Base-by-base conservation (phyloP, 2,329 filamentous ascomycete species). In the Diaporthe ilicicola region DNA sequence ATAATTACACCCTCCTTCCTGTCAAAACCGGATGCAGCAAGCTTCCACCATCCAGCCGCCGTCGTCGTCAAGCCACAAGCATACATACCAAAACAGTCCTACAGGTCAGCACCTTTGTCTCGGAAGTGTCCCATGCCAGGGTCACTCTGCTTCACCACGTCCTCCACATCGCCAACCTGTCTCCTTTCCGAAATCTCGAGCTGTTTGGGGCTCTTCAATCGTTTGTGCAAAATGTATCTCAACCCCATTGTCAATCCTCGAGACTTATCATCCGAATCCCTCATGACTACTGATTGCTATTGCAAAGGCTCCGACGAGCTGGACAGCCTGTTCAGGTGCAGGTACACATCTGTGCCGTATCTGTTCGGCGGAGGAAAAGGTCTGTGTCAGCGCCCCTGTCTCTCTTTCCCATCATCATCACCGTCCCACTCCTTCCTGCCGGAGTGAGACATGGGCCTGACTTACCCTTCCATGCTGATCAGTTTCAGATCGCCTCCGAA, bases 391-490 rank as follows among this genome's bases (percentile, higher is more conserved):
- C 48, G 15, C 46, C 19, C 2, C 0, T 22, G 13, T 53, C 9
- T 61, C 32, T 48, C 29, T 4, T 27, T 34, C 39, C 19, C 32
- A 4, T 29, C 19, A 7, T 29, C 19, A 17, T 24, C 39, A 12
- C 17, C 34, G 22, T 6, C 42, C 29, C 19, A 39, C 24, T 10
- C 48, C 10, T 4, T 15, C 50, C 6, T 6, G 34, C 15, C 46
- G 54, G 24, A 34, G 34, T 24, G 44, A 24, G 9, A 68, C 39
- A 42, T 71, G 73, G 61, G 44, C 24, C 54, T 68, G 64, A 81
- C 93, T 87, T 86, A 97, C 94, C 96, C 96, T 86, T 99, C 96
- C 96, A 99, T 99, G 81, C 94, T 98, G 78, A 99, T 99, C 81
- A 99, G 83, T 83, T 98, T 98, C 77, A 99, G 82, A 81, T 99